Evolutionary conservation across 2,329 filamentous ascomycete genomes (phyloP).

Genomic region (Myriosclerotinia curreyana): DNA sequence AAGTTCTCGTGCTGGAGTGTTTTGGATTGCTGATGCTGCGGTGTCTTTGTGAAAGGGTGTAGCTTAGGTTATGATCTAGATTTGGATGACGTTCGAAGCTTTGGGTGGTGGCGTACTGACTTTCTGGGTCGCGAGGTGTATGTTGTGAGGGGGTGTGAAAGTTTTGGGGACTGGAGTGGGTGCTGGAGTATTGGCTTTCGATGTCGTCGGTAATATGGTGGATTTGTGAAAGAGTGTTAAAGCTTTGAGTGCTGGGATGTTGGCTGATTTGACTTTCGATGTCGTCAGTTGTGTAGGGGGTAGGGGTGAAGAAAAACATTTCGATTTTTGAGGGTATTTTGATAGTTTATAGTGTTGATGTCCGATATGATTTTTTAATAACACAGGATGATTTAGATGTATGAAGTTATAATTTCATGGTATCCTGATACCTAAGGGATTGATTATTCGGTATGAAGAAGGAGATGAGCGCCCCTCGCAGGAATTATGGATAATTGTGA

Average conservation of each 20-base stretch:
- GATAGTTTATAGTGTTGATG: background rate
- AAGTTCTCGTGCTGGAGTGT: background rate
- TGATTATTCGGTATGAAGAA: background rate
- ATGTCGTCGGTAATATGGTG: background rate
- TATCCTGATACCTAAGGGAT: background rate
- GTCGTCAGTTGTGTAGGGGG: background rate
- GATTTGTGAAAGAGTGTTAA: background rate
- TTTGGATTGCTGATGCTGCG: background rate
- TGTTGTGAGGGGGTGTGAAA: background rate
- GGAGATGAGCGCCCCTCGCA: background rate
- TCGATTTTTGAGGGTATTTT: background rate
- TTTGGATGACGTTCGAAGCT: background rate
- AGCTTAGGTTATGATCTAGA: rapidly evolving
- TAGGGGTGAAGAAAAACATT: background rate
- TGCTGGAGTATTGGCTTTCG: too few species aligned
- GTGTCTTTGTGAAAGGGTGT: background rate
- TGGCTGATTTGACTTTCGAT: background rate
- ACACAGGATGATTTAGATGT: too few species aligned
- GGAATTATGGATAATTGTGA: background rate
- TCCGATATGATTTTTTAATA: background rate
- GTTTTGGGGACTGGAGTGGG: rapidly evolving
- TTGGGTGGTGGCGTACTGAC: too few species aligned
- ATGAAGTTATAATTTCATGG: background rate
- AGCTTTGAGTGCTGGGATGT: background rate
- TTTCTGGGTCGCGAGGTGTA: background rate